phyloP scores from a whole-genome alignment of 2,329 filamentous ascomycete genomes.

The Mollisiaceae sp. region DNA sequence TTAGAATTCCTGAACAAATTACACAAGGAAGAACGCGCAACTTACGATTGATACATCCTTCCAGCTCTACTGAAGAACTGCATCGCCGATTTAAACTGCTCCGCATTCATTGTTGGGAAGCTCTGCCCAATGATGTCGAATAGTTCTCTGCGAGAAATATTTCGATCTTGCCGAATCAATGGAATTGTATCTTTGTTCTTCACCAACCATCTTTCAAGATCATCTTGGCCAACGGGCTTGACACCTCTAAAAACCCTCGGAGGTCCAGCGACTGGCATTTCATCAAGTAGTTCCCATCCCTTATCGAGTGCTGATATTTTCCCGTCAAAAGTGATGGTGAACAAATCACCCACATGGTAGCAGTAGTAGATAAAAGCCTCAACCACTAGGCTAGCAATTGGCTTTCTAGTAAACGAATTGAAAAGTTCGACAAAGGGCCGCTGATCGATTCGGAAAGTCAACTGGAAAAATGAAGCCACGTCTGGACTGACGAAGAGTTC shows the following conservation, averaged over 20 bases:
- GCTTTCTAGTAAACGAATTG: neutral
- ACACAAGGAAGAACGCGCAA: neutral
- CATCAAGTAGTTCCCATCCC: conserved; percentile 6
- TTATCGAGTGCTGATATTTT: neutral
- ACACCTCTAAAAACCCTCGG: neutral
- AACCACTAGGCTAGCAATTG: neutral
- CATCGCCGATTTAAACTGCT: neutral
- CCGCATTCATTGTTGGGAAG: neutral
- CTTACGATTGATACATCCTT: neutral
- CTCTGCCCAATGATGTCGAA: neutral
- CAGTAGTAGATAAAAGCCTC: neutral
- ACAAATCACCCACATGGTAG: neutral
- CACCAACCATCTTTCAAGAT: neutral
- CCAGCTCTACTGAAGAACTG: neutral
- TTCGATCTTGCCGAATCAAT: neutral
- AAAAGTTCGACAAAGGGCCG: neutral
- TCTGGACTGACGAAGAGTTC: conserved; percentile 10
- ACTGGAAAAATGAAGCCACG: neutral
- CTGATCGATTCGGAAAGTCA: neutral
- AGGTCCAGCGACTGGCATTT: neutral
- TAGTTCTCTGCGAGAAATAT: neutral
- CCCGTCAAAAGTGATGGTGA: neutral
- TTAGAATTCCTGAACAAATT: neutral
- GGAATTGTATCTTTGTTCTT: neutral
- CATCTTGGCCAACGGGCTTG: neutral